Evolutionary conservation across 108 stramenopile genomes (phyloP), one percentile per base, ranked within the genome.

Genomic region (Pseudonitzschia multiseries): DNA sequence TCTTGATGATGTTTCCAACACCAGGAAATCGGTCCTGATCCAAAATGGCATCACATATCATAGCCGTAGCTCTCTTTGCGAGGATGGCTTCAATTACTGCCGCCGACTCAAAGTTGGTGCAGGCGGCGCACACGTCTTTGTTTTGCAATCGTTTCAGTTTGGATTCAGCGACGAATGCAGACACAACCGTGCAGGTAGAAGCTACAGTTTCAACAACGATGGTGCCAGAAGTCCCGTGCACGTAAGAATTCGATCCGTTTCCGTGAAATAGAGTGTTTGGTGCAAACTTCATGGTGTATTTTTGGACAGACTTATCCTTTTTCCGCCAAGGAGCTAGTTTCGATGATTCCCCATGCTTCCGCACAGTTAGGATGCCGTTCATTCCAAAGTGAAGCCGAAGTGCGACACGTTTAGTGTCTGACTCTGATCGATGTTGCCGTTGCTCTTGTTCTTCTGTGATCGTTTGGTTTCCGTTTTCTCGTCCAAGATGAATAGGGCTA

Each of bases 1-100:
- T 79, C 65, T 89, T 89, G 79, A 89, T 89, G 13, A 89, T 85
- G 57, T 89, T 89, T 29, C 88, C 88, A 66, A 85, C 75, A 27
- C 88, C 88, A 8, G 88, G 88, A 62, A 62, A 83, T 8, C 76
- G 69, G 48, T 81, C 69, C 75, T 89, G 88, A 78, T 89, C 78
- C 2, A 89, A 71, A 18, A 89, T 42, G 43, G 79, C 88, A 72
- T 85, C 85, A n/a, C 81, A 83, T 50, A 89, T 76, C 13, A 77
- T 81, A 29, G 81, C 68, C n/a, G 29, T 59, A 0, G 59, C 33
- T 17, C 73, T 72, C 8, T 44, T 41, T 32, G 74, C 57, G 46
- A 83, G 51, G 13, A 62, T 31, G 32, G 75, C 72, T 29, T 73
- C 63, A 42, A 86, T 70, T 26, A 84, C 82, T 27, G 68, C 60